These are phyloP conservation scores for Alternaria atra DNA, from an alignment of 2,329 filamentous ascomycete genomes.

Conservation along the genomic window DNA sequence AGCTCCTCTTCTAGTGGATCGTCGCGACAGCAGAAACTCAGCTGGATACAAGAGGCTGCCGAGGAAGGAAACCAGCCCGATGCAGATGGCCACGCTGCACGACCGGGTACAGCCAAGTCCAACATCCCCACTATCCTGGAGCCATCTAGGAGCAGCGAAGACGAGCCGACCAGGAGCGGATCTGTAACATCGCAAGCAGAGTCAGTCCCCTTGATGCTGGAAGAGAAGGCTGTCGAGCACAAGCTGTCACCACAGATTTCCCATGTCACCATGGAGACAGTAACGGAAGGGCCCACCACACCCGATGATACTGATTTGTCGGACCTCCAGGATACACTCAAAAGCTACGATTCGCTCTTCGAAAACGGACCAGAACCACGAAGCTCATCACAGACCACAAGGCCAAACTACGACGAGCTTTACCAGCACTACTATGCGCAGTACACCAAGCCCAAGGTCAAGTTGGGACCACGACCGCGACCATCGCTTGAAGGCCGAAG, in stretches of 20 bases:
- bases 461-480: constrained; percentile 85
- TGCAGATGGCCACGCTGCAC: constrained; percentile 27
- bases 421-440: constrained; percentile 60
- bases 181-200: constrained; percentile 26
- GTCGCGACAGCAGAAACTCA: constrained; percentile 76
- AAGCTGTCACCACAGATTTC: constrained; percentile 29
- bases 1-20: constrained; percentile 84
- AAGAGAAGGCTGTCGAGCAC: constrained; percentile 21
- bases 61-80: constrained; percentile 69
- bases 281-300: constrained; percentile 31
- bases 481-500: constrained; percentile 76
- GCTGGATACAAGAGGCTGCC: constrained; percentile 93
- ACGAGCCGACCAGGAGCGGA: constrained; percentile 13
- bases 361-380: constrained; percentile 53
- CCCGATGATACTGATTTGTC: constrained; percentile 29
- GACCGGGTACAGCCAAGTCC: constrained; percentile 34
- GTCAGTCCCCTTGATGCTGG: constrained; percentile 26
- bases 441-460: constrained; percentile 81
- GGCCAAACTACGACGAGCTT: constrained; percentile 52
- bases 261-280: constrained; percentile 33
- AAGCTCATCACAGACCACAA: constrained; percentile 54
- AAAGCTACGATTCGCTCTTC: constrained; percentile 47
- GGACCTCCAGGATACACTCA: constrained; percentile 39
- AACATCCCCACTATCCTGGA: constrained; percentile 38
- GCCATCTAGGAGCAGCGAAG: constrained; percentile 19